Percentiles rank a stretch among this genome's conserved stretches.
Conservation (phyloP, 1,139 yeast species). For the Zygosaccharomyces sapae region DNA sequence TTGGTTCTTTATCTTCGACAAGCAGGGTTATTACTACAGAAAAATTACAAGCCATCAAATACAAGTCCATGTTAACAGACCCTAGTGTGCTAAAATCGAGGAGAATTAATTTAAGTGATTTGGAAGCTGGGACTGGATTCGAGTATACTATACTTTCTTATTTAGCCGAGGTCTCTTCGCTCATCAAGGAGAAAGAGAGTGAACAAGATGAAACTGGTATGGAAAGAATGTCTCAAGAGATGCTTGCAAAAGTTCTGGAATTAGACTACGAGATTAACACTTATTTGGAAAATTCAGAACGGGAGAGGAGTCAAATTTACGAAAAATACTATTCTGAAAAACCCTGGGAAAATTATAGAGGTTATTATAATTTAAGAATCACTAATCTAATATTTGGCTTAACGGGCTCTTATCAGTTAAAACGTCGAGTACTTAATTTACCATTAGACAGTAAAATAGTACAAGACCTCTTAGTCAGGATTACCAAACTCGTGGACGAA, state of each 20-base stretch:
- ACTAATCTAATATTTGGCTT: slow-evolving; percentile 53
- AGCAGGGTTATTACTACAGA: slow-evolving; percentile 6
- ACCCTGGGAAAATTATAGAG: slow-evolving; percentile 18
- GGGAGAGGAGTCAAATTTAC: slow-evolving; percentile 35
- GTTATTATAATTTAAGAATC: slow-evolving; percentile 44
- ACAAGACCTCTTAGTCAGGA: slow-evolving; percentile 43
- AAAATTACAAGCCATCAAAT: slow-evolving; percentile 2
- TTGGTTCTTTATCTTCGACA: slow-evolving; percentile 40
- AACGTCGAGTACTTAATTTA: slow-evolving; percentile 50
- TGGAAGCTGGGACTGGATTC: slow-evolving; percentile 58
- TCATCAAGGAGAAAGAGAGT: slow-evolving; percentile 5
- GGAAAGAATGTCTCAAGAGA: slow-evolving; percentile 36
- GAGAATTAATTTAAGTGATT: slow-evolving; percentile 36
- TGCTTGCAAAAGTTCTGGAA: slow-evolving; percentile 46
- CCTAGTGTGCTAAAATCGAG: slow-evolving; percentile 1
- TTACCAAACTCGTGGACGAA: slow-evolving; percentile 38
- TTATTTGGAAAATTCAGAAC: slow-evolving; percentile 29
- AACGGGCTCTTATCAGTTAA: slow-evolving; percentile 54
- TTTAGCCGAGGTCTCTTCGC: slow-evolving; percentile 36
- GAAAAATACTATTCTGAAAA: slow-evolving; percentile 2
- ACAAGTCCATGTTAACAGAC: slow-evolving; percentile 3
- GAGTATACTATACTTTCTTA: slow-evolving; percentile 51
- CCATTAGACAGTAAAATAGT: slow-evolving; percentile 43
- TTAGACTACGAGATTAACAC: slow-evolving; percentile 40
- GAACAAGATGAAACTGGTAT: slow-evolving; percentile 27